These are phyloP conservation scores for Pseudonectria buxi DNA, from an alignment of 2,329 filamentous ascomycete genomes.

Conservation along the genomic window DNA sequence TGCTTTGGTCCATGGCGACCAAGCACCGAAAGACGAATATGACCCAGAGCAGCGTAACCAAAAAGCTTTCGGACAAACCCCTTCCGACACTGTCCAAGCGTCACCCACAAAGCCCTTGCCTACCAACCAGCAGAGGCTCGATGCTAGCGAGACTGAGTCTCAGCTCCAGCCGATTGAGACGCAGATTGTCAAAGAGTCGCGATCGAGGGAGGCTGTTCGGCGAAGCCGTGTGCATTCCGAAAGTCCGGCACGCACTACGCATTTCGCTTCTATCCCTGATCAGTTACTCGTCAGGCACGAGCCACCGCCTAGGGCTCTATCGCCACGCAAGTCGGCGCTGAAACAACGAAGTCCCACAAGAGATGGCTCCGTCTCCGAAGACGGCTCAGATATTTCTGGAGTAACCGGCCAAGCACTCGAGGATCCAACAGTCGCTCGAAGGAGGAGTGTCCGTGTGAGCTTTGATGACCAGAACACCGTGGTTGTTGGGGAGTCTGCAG, in stretches of 20 bases:
- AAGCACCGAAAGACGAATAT: slow-evolving; percentile 32
- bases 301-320: slow-evolving; percentile 63
- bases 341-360: slow-evolving; percentile 54
- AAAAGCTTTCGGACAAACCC: slow-evolving; percentile 1
- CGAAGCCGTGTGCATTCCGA: slow-evolving; percentile 38
- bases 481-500: slow-evolving; percentile 43
- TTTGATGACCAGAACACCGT: slow-evolving; percentile 63
- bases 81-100: slow-evolving; percentile 26
- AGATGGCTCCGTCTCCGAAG: slow-evolving; percentile 44
- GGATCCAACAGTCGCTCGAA: slow-evolving; percentile 38
- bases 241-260: slow-evolving; percentile 62
- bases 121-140: slow-evolving; percentile 1
- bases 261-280: slow-evolving; percentile 55
- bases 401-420: slow-evolving; percentile 25
- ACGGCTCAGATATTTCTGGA: slow-evolving; percentile 38
- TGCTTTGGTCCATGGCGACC: slow-evolving; percentile 40
- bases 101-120: slow-evolving; percentile 24
- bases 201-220: slow-evolving; percentile 12
- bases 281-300: slow-evolving; percentile 55
- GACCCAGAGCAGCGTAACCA: slow-evolving; percentile 6
- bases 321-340: slow-evolving; percentile 70
- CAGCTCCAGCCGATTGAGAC: not conserved
- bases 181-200: slow-evolving; percentile 2
- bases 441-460: slow-evolving; percentile 67
- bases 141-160: slow-evolving; percentile 2